Evolutionary conservation across 768 basidiomycete species (phyloP).

Genomic region (Gymnopilus dilepis): DNA sequence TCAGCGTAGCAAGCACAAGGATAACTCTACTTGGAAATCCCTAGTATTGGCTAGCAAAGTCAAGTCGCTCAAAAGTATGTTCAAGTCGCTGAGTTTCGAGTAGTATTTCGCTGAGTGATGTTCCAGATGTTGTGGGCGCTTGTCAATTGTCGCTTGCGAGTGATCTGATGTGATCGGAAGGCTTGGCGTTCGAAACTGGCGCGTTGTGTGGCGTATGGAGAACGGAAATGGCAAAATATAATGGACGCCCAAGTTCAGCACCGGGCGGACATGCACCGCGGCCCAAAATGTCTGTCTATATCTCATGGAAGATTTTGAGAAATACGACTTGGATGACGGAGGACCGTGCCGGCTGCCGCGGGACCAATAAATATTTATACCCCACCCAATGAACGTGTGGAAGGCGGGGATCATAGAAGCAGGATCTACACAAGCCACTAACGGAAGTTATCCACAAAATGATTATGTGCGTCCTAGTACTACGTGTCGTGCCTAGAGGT

Average conservation of each 20-base stretch:
- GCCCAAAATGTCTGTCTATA: too few relatives aligned
- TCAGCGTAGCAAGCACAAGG: background rate
- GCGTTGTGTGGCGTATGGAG: background rate
- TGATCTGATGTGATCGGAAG: slow-evolving; percentile 2
- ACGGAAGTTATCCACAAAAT: background rate
- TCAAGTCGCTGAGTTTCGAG: background rate
- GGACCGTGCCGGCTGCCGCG: too few relatives aligned
- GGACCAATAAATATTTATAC: too few relatives aligned
- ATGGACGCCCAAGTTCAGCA: too few relatives aligned
- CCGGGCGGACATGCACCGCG: too few relatives aligned
- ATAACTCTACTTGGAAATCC: background rate
- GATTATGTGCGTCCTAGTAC: background rate
- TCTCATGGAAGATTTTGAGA: too few relatives aligned
- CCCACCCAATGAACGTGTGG: background rate
- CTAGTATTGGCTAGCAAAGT: background rate
- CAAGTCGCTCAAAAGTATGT: background rate
- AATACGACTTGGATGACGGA: too few relatives aligned
- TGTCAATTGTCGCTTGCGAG: slow-evolving; percentile 1
- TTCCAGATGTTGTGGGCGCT: background rate
- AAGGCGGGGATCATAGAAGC: background rate
- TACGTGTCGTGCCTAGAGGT: background rate
- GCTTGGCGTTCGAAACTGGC: background rate
- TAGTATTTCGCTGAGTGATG: too few relatives aligned
- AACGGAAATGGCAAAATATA: background rate
- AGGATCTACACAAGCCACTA: background rate